A percentile compares a stretch with the other conserved stretches of the same genome.
Evolutionary conservation across 2,329 filamentous ascomycete species (phyloP).

Genomic region (Colletotrichum incanum): DNA sequence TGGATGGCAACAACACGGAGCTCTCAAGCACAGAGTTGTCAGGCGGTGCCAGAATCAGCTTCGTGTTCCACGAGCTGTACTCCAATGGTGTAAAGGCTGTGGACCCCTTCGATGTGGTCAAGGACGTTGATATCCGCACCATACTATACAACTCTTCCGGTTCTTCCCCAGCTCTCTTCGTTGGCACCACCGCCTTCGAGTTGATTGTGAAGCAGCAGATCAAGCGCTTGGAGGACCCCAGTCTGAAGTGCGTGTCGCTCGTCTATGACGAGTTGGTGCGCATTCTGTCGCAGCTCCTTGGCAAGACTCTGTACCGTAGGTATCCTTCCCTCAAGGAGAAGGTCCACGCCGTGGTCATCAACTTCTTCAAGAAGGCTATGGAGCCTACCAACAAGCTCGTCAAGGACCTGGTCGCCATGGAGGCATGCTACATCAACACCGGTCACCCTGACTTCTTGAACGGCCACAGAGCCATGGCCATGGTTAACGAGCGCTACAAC

Average conservation of each 20-base stretch:
- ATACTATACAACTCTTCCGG: constrained; percentile 99
- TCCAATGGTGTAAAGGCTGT: constrained; percentile 97
- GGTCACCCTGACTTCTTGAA: constrained; percentile 98
- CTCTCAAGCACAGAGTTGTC: constrained; percentile 95
- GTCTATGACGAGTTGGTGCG: constrained; percentile 98
- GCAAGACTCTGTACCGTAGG: constrained; percentile 90
- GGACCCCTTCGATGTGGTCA: constrained; percentile 97
- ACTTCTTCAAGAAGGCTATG: constrained; percentile 98
- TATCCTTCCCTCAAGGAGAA: constrained; percentile 98
- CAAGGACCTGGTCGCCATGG: constrained; percentile 93
- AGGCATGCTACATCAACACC: constrained; percentile 97
- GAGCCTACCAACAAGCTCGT: constrained; percentile 98
- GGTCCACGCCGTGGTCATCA: constrained; percentile 91
- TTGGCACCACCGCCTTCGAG: constrained; percentile 98
- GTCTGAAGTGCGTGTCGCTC: constrained; percentile 95
- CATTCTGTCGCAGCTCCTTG: constrained; percentile 90
- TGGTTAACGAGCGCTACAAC: constrained; percentile 93
- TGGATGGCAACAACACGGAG: constrained; percentile 97
- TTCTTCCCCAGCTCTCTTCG: constrained; percentile 95
- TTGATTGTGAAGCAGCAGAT: constrained; percentile 99
- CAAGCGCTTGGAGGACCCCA: constrained; percentile 94
- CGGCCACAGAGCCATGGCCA: constrained; percentile 96
- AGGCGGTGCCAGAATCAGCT: constrained; percentile 97
- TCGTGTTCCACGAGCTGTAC: constrained; percentile 99
- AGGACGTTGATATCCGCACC: constrained; percentile 97